Percentiles rank a stretch among this genome's conserved stretches.
Conservation (phyloP, 1,284 basidiomycete genomes). For the Porodaedalea pini region DNA sequence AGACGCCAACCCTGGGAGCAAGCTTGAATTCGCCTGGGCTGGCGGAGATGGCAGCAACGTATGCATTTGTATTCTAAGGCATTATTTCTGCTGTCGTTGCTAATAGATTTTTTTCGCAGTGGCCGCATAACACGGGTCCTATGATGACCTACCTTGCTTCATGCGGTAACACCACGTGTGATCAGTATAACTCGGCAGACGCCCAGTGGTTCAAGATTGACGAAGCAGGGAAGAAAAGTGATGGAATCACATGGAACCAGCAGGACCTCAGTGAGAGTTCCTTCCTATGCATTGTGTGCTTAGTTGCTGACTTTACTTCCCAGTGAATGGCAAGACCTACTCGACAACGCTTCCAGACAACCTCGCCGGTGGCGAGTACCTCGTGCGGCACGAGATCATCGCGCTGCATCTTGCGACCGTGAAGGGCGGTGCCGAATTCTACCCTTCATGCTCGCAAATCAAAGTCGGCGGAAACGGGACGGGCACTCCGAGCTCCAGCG, state of each 20-base stretch:
- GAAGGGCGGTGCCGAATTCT: conserved; percentile 64
- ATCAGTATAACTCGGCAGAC: conserved; percentile 51
- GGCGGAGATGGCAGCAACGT: conserved; percentile 37
- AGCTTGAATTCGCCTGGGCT: conserved; percentile 56
- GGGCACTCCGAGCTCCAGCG: conserved; percentile 37
- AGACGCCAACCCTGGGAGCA: conserved; percentile 61
- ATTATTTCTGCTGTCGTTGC: conserved; percentile 5
- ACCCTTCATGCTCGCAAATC: conserved; percentile 66
- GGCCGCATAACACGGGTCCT: conserved; percentile 71
- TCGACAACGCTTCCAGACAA: conserved; percentile 51
- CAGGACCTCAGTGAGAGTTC: conserved; percentile 33
- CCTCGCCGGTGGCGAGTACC: conserved; percentile 59
- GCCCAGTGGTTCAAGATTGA: conserved; percentile 73
- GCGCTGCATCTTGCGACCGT: conserved; percentile 56
- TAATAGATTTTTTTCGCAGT: conserved; percentile 36
- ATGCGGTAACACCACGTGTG: conserved; percentile 54
- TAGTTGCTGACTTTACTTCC: neutral
- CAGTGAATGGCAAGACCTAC: conserved; percentile 37
- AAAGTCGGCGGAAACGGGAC: conserved; percentile 49
- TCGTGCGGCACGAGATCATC: conserved; percentile 71
- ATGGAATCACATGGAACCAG: conserved; percentile 37
- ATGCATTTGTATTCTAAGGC: conserved; percentile 27
- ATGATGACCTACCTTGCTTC: conserved; percentile 69
- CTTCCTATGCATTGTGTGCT: neutral
- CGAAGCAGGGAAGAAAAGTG: conserved; percentile 37